Evolutionary conservation across 1,284 basidiomycete genomes (phyloP), one percentile per base, ranked within the genome.

Genomic region (Trametes pubescens): DNA sequence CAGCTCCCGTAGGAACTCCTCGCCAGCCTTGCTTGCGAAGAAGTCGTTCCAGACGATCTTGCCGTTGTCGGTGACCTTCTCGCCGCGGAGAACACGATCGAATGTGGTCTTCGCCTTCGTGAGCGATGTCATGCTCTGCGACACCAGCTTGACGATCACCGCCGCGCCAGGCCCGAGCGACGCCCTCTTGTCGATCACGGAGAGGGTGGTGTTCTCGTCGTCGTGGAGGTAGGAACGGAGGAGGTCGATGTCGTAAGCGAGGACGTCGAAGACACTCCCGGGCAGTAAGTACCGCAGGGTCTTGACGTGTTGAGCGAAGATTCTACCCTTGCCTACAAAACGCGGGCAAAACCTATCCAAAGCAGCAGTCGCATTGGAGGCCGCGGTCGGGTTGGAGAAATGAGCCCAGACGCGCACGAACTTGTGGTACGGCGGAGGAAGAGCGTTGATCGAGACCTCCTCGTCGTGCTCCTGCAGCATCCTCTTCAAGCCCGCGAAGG

Each of bases 1-100:
- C 18, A 90, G 62, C 1, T 77, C 71, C 0, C 77, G 67, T 34
- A 91, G 61, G 71, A 82, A 91, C 0, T 26, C 40, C 0, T 57
- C 52, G 0, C 90, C 89, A 4, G 73, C 72, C 0, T 68, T 60
- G 6, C 78, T 67, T 21, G 71, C 71, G 63, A 92, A 87, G 73
- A 84, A 91, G 2, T 79, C 76, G 65, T 91, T 86, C 90, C 90
- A 92, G 1, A 84, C 76, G 4, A 80, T 75, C 48, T 81, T 82
- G 16, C 81, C 83, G 46, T 84, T 79, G 22, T 82, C 70, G 21
- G 74, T 78, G 35, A 91, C 73, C 2, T 81, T 76, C 66, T 91
- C 87, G 0, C 91, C 90, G 0, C 79, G 81, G 0, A 88, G 72
- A 14, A 88, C 76, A n/a, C 78, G 78, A 68, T 90, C 88, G 22